A percentile compares a stretch with the other conserved stretches of the same genome.
Conservation (phyloP, 441 rosid genomes). For the Hura crepitans region DNA sequence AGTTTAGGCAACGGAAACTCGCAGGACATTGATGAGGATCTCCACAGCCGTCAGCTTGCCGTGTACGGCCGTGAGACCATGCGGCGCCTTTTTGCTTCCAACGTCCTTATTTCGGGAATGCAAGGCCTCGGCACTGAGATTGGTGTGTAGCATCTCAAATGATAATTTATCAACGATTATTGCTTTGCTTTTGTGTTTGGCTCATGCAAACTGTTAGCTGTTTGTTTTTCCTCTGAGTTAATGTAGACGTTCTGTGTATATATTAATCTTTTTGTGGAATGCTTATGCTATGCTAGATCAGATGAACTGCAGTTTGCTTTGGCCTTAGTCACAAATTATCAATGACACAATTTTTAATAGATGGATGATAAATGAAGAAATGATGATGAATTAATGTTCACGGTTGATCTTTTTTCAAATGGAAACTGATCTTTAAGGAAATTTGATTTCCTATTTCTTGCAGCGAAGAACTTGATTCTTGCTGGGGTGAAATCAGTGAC, state of each 20-base stretch:
- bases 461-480: constrained; percentile 85
- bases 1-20: constrained; percentile 57
- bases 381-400: background rate
- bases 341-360: background rate
- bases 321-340: no score
- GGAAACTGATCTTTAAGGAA: background rate
- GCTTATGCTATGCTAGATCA: background rate
- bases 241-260: background rate
- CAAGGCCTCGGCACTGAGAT: constrained; percentile 91
- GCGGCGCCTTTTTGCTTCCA: constrained; percentile 79
- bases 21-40: constrained; percentile 82
- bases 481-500: constrained; percentile 94
- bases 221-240: background rate
- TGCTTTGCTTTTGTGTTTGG: background rate
- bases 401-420: background rate
- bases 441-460: constrained; percentile 7
- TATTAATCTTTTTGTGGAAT: background rate
- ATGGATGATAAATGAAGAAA: background rate
- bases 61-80: constrained; percentile 93
- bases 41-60: constrained; percentile 92
- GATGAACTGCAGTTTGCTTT: background rate
- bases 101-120: constrained; percentile 77
- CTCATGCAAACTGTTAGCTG: background rate
- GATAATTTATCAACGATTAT: background rate
- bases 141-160: constrained; percentile 36